phyloP scores from a whole-genome alignment of 1,139 yeast species.

The Yamadazyma blattariae region DNA sequence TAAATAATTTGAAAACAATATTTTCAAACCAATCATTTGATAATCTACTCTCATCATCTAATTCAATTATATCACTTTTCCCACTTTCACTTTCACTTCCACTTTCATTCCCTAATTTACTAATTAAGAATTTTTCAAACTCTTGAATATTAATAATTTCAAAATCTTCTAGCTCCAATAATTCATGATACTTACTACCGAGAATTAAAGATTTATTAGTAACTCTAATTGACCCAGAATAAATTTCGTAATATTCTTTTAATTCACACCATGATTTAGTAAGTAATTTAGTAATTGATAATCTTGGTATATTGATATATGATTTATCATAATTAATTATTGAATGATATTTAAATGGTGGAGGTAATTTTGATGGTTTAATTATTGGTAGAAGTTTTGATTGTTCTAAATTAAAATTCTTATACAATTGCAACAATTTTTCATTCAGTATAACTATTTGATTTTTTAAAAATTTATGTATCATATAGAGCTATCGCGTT shows the following conservation, averaged over 20 bases:
- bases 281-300: constrained; percentile 47
- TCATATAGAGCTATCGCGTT: too few relatives aligned
- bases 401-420: constrained; percentile 11
- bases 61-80: not conserved
- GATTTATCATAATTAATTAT: constrained; percentile 23
- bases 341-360: constrained; percentile 28
- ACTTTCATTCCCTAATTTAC: not conserved
- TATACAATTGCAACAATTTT: constrained; percentile 11
- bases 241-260: constrained; percentile 40
- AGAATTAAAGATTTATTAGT: constrained; percentile 27
- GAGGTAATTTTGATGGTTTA: constrained; percentile 12
- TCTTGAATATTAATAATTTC: constrained; percentile 21
- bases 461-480: constrained; percentile 10
- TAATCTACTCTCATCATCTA: constrained; percentile 11
- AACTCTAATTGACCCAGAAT: constrained; percentile 29
- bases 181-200: constrained; percentile 42
- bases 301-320: constrained; percentile 28
- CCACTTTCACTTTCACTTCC: too few relatives aligned
- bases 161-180: constrained; percentile 42
- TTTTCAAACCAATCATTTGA: constrained; percentile 34
- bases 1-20: constrained; percentile 30
- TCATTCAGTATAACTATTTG: constrained; percentile 8
- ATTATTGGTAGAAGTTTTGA: constrained; percentile 12
- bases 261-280: constrained; percentile 55
- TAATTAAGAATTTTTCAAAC: constrained; percentile 15